Evolutionary conservation across 768 basidiomycete species (phyloP), one percentile per base, ranked within the genome.

Genomic region (Clitopilus passeckerianus): DNA sequence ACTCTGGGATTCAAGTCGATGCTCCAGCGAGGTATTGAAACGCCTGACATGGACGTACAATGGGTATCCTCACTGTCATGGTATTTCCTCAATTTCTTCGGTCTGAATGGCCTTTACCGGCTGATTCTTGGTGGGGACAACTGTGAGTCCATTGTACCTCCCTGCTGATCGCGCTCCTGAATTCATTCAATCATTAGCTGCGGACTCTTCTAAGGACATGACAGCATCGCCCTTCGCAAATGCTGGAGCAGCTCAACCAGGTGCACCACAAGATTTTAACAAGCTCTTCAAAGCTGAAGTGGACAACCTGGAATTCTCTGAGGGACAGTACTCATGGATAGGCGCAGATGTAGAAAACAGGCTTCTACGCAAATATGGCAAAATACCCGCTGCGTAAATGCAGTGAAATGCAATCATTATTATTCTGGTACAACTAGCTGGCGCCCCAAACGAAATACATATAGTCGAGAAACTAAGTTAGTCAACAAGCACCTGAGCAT

Each of bases 11-110:
- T 98, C 83, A 98, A 98, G 72, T 90, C 92, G 14, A 96, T 99
- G 90, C 84, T 99, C 10, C 95, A 98, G 67, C 87, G 95, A 54
- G 96, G 95, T 23, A 91, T 98, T 53, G 90, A 94, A 69, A 95
- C 95, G 0, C 87, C 87, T 10, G 94, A 97, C 70, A 92, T 98
- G 90, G 96, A 98, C 72, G 97, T 98, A 10, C 85, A 93, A 74
- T 99, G 97, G 95, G 97, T 98, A 33, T 99, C 97, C 20, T 97
- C 97, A 10, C 79, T 98, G 57, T 95, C 93, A 16, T 98, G 97
- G 97, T 99, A 98, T 75, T 98, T 99, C 75, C 86, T 98, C 67
- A 98, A 98, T 78, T 92, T 98, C 75, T 98, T 99, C 73, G 96
- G 96, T 57, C 75, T 99, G 62, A 98, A 98, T 68, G 95, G 95